Evolutionary conservation across 306 rosid genomes (phyloP), one percentile per base, ranked within the genome.

Genomic region (Cyamopsis tetragonoloba): DNA sequence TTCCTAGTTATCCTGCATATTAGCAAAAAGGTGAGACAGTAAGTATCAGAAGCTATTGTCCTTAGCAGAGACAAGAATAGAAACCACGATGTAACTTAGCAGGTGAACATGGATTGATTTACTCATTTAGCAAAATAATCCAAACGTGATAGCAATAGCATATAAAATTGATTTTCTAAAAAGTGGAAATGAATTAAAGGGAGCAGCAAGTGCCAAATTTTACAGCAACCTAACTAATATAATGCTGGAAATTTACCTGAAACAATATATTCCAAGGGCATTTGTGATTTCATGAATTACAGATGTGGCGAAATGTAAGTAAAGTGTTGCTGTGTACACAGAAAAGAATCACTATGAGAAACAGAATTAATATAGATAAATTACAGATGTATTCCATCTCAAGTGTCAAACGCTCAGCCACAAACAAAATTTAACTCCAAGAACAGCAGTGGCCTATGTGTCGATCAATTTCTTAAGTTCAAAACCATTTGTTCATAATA

Each of bases 241-340:
- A 59, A 13, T 28, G 62, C 48, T 58, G n/a, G 19, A 43, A 44
- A 60, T 80, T 89, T 78, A 90, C 97, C 97, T 90, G 88, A 93
- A 90, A 76, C 99, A 90, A 72, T 72, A 89, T 48, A 90, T 93
- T 75, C 99, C 99, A 74, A 93, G 68, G 55, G 99, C 96, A 39
- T 75, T 37, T 43, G 86, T 95, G 20, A 95, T 90, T 71, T 95
- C 97, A 67, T 79, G 86, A 78, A 95, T 49, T 58, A 95, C 95
- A 2, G 95, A 77, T 4, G 85, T 90, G 0, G 95, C 95, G 10
- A 95, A 95, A 71, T 90, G 81, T 84, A 90, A 68, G 84, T 95
- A 95, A 47, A 95, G 81, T n/a, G 80, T 34, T 69, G 7, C 95
- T 95, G 96, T 76, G 49, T 55, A 63, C 28, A 54, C 51, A 51